Evolutionary conservation across 176 grass and related monocot species (phyloP), one percentile per base, ranked within the genome.

Genomic region (Bromus sterilis): DNA sequence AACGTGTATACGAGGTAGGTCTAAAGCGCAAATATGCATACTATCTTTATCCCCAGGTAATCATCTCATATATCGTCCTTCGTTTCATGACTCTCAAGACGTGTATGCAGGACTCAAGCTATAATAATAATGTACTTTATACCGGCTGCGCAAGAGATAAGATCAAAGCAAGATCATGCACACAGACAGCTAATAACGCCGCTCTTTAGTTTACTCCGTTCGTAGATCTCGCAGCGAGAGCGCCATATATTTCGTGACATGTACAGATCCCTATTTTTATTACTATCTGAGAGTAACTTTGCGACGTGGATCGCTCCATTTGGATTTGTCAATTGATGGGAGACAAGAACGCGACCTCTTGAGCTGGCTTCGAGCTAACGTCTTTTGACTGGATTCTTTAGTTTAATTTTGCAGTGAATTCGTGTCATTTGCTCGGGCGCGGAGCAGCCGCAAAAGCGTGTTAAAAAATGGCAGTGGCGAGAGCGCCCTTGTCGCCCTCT

Each of bases 241-340:
- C n/a, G n/a, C 4, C 34, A 25, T 23, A 56, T 77, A 69, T 59
- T 6, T 4, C 9, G 2, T 33, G 74, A 59, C 20, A 78, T 34
- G 20, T 33, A 43, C 20, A 18, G 20, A 43, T 39, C 33, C 14
- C 30, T 66, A 21, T 21, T 66, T 66, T 71, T 33, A 29, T 31
- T 11, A 31, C 6, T 37, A 37, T 60, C 40, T 67, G 21, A 0
- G 10, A 24, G 24, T 43, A 11, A n/a, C 41, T 67, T n/a, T 32
- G 40, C 63, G 41, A 78, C 73, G 55, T 87, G 63, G 73, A 56
- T 13, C 30, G 9, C 12, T 42, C 14, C 6, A 1, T 63, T 53
- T 46, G 26, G 25, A 66, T 56, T 79, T 88, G 75, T 88, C 34
- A 65, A 83, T 35, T 79, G 21, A 71, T 7, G 9, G 75, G 86